A percentile compares a stretch with the other conserved stretches of the same genome.
These are phyloP conservation scores for Ustilaginoidea virens DNA, from an alignment of 2,329 filamentous ascomycete species.

Conservation along the genomic window DNA sequence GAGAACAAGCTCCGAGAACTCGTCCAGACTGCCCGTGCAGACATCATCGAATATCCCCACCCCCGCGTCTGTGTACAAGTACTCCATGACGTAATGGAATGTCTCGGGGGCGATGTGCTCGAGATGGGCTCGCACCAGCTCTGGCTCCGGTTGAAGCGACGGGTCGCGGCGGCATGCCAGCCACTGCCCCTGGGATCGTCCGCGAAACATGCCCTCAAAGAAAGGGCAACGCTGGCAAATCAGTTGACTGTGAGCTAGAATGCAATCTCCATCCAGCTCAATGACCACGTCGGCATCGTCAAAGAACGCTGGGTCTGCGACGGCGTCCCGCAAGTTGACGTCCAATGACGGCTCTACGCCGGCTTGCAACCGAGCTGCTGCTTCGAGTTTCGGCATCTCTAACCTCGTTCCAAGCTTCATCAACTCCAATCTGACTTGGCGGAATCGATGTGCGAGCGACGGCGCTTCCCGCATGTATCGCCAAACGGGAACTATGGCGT, in stretches of 20 bases:
- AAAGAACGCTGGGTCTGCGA: constrained; percentile 56
- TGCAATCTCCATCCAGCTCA: constrained; percentile 58
- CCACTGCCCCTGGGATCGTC: constrained; percentile 78
- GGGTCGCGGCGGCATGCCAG: constrained; percentile 50
- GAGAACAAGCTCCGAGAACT: constrained; percentile 77
- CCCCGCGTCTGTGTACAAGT: constrained; percentile 73
- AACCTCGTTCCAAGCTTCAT: constrained; percentile 69
- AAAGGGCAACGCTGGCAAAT: constrained; percentile 79
- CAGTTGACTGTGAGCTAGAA: constrained; percentile 62
- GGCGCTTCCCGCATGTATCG: constrained; percentile 55
- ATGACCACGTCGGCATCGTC: constrained; percentile 66
- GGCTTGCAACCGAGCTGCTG: constrained; percentile 61
- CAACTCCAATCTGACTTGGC: constrained; percentile 68
- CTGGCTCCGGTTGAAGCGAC: constrained; percentile 14
- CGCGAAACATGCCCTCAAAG: constrained; percentile 79
- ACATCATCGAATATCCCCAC: constrained; percentile 69
- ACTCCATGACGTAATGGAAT: constrained; percentile 64
- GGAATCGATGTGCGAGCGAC: constrained; percentile 54
- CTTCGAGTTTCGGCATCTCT: constrained; percentile 56
- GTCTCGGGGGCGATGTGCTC: constrained; percentile 60
- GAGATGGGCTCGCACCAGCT: constrained; percentile 57
- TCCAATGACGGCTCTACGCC: constrained; percentile 48
- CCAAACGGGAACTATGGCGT: constrained; percentile 73
- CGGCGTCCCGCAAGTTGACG: constrained; percentile 53
- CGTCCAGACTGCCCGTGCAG: constrained; percentile 55